Conservation (phyloP, 257 asterid species). For the Cordia subcordata region DNA sequence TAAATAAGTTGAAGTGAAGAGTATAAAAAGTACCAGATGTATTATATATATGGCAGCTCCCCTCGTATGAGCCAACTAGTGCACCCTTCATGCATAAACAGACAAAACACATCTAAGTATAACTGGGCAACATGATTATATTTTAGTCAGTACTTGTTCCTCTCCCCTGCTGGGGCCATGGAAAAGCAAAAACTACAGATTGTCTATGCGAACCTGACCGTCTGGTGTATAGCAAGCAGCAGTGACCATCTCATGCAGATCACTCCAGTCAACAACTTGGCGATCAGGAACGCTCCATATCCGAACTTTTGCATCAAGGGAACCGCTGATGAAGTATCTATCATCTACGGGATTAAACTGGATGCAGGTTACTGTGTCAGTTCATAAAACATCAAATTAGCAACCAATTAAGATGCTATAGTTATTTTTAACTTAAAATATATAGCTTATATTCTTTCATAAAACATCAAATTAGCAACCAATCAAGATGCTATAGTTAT, state of each 20-base stretch:
- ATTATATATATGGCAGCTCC: constrained; percentile 81
- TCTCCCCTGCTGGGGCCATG: background rate
- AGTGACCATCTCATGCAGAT: constrained; percentile 98
- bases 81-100: constrained; percentile 59
- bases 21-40: constrained; percentile 56
- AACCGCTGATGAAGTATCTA: constrained; percentile 96
- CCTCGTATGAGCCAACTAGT: constrained; percentile 95
- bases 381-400: too few species aligned
- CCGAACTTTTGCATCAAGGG: constrained; percentile 97
- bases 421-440: too few species aligned
- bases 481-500: too few species aligned
- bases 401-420: too few species aligned
- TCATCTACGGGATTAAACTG: constrained; percentile 97
- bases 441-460: too few species aligned
- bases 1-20: constrained; percentile 8
- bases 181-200: constrained; percentile 4
- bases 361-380: constrained; percentile 81
- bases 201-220: constrained; percentile 72
- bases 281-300: constrained; percentile 96
- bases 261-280: constrained; percentile 97
- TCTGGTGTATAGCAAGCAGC: constrained; percentile 99
- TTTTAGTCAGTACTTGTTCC: too few species aligned
- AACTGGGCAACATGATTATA: background rate
- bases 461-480: too few species aligned
- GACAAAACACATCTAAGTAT: constrained; percentile 13